Base-by-base conservation (phyloP, 2,329 filamentous ascomycete genomes). In the Arthrinium puccinioides region DNA sequence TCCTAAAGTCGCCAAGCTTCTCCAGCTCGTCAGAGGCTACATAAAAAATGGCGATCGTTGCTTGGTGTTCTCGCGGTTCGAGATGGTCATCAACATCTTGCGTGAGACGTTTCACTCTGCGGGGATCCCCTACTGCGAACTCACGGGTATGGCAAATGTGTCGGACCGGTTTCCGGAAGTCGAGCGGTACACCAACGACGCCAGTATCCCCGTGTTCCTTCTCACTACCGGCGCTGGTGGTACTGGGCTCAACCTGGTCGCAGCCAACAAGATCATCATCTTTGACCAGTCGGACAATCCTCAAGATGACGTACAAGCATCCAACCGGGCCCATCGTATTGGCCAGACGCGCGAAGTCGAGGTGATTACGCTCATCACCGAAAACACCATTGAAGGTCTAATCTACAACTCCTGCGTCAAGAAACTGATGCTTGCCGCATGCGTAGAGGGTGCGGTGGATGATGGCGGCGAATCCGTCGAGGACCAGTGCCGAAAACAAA, bases 221-320 rank as follows among this genome's bases (percentile, higher is more conserved):
- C 75, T 98, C 6, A 92, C 86, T 1, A 98, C 92, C 0, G 90
- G 88, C 42, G 89, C 90, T 1, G 92, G 92, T 36, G 92, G 92
- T n/a, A 92, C 90, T 0, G 92, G 92, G 27, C 94, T 98, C 66
- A 98, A 98, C 60, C 66, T 98, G 38, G 92, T 90, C 7, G 86
- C 84, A 24, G 92, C 92, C 5, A 97, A 97, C 67, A 97, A 96
- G 63, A 90, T 98, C 49, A 79, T 98, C 61, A 92, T 98, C 53
- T 96, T 97, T 57, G 92, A 98, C 61, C 84, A 85, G 45, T 87
- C 82, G n/a, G 95, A 96, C 65, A 98, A 98, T 51, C 92, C 92
- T 0, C 92, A 98, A 56, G 90, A 97, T 49, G 92, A 98, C 55
- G 81, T 95, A n/a, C 92, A 98, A 59, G 92, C 92, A 0, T 92